Conservation (phyloP, 2,329 filamentous ascomycete species). For the Colletotrichum scovillei region DNA sequence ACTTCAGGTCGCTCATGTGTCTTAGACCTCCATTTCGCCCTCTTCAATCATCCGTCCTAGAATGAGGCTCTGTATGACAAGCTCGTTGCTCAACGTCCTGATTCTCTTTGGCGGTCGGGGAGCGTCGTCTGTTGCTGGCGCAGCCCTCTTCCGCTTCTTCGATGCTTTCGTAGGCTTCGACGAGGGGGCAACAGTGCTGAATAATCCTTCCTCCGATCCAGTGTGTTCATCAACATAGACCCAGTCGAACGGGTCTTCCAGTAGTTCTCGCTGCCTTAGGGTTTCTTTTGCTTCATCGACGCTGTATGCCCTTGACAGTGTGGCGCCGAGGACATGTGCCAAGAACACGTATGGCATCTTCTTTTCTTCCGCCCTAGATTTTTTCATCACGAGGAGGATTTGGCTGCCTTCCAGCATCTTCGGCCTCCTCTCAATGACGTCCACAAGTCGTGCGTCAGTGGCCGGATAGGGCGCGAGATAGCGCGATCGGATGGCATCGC, state of each 20-base stretch:
- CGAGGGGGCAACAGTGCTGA: conserved; percentile 42
- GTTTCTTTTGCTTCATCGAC: conserved; percentile 72
- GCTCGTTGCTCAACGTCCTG: conserved; percentile 82
- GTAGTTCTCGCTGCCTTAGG: conserved; percentile 62
- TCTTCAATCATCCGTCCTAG: conserved; percentile 81
- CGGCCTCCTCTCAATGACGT: conserved; percentile 69
- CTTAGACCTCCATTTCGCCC: conserved; percentile 51
- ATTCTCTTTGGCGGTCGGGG: conserved; percentile 61
- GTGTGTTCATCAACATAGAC: conserved; percentile 80
- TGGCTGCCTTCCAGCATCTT: conserved; percentile 72
- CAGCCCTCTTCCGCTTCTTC: conserved; percentile 54
- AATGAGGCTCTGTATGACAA: conserved; percentile 93
- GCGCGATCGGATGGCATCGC: conserved; percentile 81
- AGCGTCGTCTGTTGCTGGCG: conserved; percentile 37
- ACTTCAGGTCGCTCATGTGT: neutral
- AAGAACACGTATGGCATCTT: conserved; percentile 83
- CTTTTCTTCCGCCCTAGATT: conserved; percentile 70
- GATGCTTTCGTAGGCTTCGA: conserved; percentile 46
- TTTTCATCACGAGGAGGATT: conserved; percentile 78
- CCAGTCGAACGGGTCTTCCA: conserved; percentile 73
- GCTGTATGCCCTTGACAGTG: conserved; percentile 74
- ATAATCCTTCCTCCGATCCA: conserved; percentile 63
- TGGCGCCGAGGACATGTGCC: conserved; percentile 80
- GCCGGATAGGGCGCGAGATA: conserved; percentile 72
- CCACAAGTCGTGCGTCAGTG: conserved; percentile 62